Evolutionary conservation across 2,329 filamentous ascomycete genomes (phyloP), one percentile per base, ranked within the genome.

Genomic region (Penicillium sp.): DNA sequence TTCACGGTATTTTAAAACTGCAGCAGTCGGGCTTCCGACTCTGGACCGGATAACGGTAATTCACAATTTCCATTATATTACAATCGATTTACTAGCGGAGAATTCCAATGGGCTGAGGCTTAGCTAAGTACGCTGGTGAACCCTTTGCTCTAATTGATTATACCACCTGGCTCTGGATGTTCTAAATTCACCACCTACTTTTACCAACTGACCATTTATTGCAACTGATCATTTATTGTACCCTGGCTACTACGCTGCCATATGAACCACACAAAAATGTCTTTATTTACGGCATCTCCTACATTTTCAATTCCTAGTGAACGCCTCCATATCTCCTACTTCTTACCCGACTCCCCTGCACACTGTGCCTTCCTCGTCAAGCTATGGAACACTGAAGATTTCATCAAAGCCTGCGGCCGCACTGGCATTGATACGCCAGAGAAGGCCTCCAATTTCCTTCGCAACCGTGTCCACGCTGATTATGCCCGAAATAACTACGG

Each of bases 331-430:
- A 52, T 52, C 31, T 38, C 31, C 25, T 37, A 37, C 40, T 44
- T 52, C n/a, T 22, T 28, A 30, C 49, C 41, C 9, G 22, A 44
- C 8, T 31, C 22, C 12, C 33, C 49, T 14, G 25, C 22, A 6
- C 40, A 52, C 31, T 52, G 49, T 28, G 12, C 2, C 9, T 52
- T 52, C 33, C 25, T 52, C 2, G 40, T 52, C n/a, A 30, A 52
- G 19, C 9, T 52, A 45, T 52, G 49, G 49, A 52, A 31, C 33
- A 52, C 33, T 2, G 33, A 44, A 5, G 49, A 52, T 5, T 52
- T 52, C 6, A 52, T 52, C 14, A 44, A n/a, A 19, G 22, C 49
- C 2, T 51, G 30, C 12, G 31, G 49, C 6, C 40, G 31, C 6
- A 51, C 40, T 4, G n/a, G 41, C 7, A 30, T 52, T 11, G 25